Conservation (phyloP, 2,329 filamentous ascomycete species). For the Phyllosticta ampelicida region DNA sequence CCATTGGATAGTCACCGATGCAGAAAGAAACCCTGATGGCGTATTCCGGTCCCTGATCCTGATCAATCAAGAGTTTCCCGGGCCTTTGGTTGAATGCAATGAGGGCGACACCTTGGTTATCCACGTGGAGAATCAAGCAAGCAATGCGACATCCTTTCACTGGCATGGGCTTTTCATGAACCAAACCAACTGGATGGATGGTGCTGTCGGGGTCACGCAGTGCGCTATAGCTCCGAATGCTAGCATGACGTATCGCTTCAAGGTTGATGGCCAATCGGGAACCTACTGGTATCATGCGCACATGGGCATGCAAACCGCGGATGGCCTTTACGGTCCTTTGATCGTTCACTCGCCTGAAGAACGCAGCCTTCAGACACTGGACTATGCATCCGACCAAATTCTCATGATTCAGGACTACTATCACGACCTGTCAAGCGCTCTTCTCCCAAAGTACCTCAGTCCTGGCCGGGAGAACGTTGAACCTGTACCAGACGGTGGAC, state of each 20-base stretch:
- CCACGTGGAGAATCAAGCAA: conserved; percentile 50
- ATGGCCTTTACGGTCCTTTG: conserved; percentile 54
- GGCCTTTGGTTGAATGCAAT: conserved; percentile 30
- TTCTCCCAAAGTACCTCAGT: conserved; percentile 45
- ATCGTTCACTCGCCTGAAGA: conserved; percentile 46
- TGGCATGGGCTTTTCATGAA: conserved; percentile 67
- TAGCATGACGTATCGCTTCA: conserved; percentile 60
- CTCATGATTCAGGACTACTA: conserved; percentile 59
- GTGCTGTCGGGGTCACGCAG: conserved; percentile 53
- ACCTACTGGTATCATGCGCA: conserved; percentile 77
- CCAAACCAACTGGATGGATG: conserved; percentile 62
- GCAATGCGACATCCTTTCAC: conserved; percentile 51
- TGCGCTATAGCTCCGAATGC: conserved; percentile 53
- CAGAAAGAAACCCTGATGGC: conserved; percentile 49
- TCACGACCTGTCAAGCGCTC: conserved; percentile 41
- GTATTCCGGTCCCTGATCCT: conserved; percentile 32
- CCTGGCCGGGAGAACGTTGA: conserved; percentile 43
- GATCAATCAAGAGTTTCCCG: conserved; percentile 31
- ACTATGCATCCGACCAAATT: conserved; percentile 45
- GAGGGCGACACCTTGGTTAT: conserved; percentile 59
- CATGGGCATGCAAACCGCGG: conserved; percentile 55
- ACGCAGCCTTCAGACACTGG: conserved; percentile 29
- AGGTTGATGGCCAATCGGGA: conserved; percentile 40
- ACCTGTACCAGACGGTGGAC: conserved; percentile 39
- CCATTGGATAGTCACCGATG: conserved; percentile 50